Conservation (phyloP, 352 stramenopile species). For the Phytophthora ramorum region DNA sequence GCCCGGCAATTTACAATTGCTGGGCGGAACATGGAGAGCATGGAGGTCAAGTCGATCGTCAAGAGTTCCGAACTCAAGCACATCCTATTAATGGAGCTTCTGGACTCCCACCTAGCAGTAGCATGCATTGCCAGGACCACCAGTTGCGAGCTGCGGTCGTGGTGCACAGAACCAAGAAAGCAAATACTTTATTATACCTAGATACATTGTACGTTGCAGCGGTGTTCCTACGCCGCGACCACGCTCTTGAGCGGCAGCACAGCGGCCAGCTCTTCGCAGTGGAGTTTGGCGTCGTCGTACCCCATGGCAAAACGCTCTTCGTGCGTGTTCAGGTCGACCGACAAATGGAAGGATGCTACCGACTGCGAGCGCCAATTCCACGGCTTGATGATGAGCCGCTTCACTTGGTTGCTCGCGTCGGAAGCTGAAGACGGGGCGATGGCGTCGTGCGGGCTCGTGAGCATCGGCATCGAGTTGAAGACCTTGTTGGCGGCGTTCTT, state of each 20-base stretch:
- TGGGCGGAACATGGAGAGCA: no score
- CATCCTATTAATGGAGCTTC: background rate
- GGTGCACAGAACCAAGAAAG: background rate
- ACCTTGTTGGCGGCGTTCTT: slow-evolving; percentile 58
- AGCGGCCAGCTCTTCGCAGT: slow-evolving; percentile 58
- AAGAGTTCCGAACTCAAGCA: background rate
- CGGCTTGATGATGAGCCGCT: slow-evolving; percentile 62
- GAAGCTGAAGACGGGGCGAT: slow-evolving; percentile 35
- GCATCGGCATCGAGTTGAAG: slow-evolving; percentile 48
- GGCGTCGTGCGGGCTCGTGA: slow-evolving; percentile 56
- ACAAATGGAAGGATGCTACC: slow-evolving; percentile 63
- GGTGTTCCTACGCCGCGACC: background rate
- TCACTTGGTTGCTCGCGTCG: slow-evolving; percentile 11
- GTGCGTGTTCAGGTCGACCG: slow-evolving; percentile 57
- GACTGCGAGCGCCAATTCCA: slow-evolving; percentile 70
- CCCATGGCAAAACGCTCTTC: slow-evolving; percentile 64
- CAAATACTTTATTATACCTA: slow-evolving; percentile 24
- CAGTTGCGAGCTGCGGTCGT: slow-evolving; percentile 1
- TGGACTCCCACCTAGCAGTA: slow-evolving; percentile 19
- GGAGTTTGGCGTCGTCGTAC: slow-evolving; percentile 62
- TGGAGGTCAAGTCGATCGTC: background rate
- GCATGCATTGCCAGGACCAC: slow-evolving; percentile 15
- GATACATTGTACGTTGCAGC: background rate
- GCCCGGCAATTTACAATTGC: no score
- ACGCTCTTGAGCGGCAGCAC: slow-evolving; percentile 43